Evolutionary conservation across 805 yeast species (phyloP).

Genomic region (Wickerhamomyces bisporus): DNA sequence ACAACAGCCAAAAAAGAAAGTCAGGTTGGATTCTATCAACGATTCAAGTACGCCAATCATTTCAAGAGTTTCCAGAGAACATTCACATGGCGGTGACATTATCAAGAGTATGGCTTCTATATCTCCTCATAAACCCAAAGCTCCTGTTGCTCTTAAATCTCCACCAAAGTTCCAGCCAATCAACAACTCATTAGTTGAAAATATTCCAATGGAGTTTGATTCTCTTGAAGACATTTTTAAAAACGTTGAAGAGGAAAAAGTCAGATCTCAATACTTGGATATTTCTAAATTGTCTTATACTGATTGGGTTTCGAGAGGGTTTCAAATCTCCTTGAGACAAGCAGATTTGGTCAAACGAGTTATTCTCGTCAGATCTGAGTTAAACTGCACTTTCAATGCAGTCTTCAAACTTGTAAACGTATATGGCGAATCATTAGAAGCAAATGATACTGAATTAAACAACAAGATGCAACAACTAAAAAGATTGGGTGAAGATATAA

Average conservation of each 20-base stretch:
- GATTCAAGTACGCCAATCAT: conserved; percentile 1
- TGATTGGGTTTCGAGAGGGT: conserved; percentile 36
- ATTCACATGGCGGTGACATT: neutral
- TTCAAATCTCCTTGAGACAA: conserved; percentile 28
- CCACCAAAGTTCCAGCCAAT: conserved; percentile 12
- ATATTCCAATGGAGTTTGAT: conserved; percentile 1
- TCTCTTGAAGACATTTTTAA: conserved; percentile 14
- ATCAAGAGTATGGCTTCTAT: no score
- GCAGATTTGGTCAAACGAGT: conserved; percentile 29
- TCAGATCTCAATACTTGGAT: conserved; percentile 22
- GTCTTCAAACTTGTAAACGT: conserved; percentile 34
- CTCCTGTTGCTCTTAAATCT: conserved; percentile 2
- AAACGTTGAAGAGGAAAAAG: conserved; percentile 15
- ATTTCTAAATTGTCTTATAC: conserved; percentile 22
- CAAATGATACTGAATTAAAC: conserved; percentile 28
- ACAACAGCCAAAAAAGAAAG: neutral
- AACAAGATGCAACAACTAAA: conserved; percentile 32
- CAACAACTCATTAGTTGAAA: conserved; percentile 6
- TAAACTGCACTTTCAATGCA: conserved; percentile 33
- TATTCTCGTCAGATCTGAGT: conserved; percentile 33
- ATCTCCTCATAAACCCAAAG: no score
- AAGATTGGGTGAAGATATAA: conserved; percentile 37
- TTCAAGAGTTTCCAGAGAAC: neutral
- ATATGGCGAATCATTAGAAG: conserved; percentile 28
- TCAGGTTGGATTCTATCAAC: neutral